Evolutionary conservation across 352 stramenopile genomes (phyloP), one percentile per base, ranked within the genome.

Genomic region (Globisporangium ultimum): DNA sequence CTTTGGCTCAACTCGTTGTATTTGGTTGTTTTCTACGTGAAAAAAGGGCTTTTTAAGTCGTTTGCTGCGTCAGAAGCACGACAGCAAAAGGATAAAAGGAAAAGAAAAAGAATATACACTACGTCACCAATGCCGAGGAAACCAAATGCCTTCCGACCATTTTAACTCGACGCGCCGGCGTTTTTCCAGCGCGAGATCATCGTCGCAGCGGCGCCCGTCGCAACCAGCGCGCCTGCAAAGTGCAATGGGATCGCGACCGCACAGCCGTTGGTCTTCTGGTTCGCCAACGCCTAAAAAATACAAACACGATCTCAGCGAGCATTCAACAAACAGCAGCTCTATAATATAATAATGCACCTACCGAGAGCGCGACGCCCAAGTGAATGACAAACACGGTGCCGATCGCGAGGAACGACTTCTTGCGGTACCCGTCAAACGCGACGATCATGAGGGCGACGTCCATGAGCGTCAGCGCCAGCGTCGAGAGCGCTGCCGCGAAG

Each of bases 401-500:
- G 20, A 91, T 64, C 18, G 69, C 60, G 40, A 84, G 21, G 32
- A 51, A 38, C 28, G 75, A 89, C 17, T 71, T 70, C 58, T 87
- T 87, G 58, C 86, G 83, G 64, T 89, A 95, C 24, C 80, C 82
- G 28, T 89, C 78, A 59, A 95, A 95, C 41, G 86, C 83, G 15
- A 95, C 55, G 64, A 93, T 67, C 83, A 93, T 93, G 53, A 95
- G 76, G 41, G 81, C 78, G 11, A 93, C 76, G 64, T 95, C 81
- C 55, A 92, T 60, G 18, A 87, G 62, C 43, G 83, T 91, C 48
- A 95, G 72, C 48, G 86, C 83, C 47, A 93, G 66, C 53, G 81
- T 87, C 11, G 80, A 89, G 32, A 93, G 53, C 28, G 81, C 78
- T 5, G 76, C 66, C 14, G 80, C 78, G 52, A 93, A 87, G 42